Base-by-base conservation (phyloP, 768 basidiomycete genomes). In the Strobilomyces confusus region DNA sequence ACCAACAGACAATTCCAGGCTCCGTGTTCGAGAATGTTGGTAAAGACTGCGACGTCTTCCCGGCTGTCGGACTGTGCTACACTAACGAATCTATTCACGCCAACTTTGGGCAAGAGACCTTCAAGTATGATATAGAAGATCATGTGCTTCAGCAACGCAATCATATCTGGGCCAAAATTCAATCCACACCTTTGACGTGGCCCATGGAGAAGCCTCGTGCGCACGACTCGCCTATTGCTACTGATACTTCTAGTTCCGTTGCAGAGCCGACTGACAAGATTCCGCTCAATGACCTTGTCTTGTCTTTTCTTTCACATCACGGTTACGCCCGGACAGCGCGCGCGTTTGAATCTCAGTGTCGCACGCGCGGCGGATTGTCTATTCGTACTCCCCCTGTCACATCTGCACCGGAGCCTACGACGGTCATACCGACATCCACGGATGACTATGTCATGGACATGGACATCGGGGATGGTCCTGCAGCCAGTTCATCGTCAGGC, bases 101-200 rank as follows among this genome's bases (percentile, higher is more conserved):
- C 63, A 98, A 98, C 73, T 95, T 98, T 67, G 92, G 92, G 25
- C 84, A 86, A 64, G 82, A 82, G 9, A 78, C 84, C 4, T 98
- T 98, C 80, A 80, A 77, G 60, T 98, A 83, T 68, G 94, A 97
- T 69, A 95, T 98, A 64, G 89, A 94, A 51, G 81, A 84, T 44
- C 83, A 95, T 62, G 87, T 90, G 15, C 84, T 85, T 57, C 83
- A 86, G 59, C 81, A 81, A 59, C 80, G 84, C 48, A 80, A 83
- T 52, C 69, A 64, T 8, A 79, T 81, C 4, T 92, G 91, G 91
- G 71, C 73, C 12, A 79, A 75, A 51, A 87, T 92, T 48, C 77
- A 86, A 59, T 72, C 70, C 44, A 82, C 80, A 1, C 76, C 78
- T 9, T 69, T 88, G 42, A 74, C 79, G 50, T 76, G 75, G 75